A percentile compares a stretch with the other conserved stretches of the same genome.
These are phyloP conservation scores for Geopyxis carbonaria DNA, from an alignment of 495 filamentous ascomycete genomes.

Conservation along the genomic window DNA sequence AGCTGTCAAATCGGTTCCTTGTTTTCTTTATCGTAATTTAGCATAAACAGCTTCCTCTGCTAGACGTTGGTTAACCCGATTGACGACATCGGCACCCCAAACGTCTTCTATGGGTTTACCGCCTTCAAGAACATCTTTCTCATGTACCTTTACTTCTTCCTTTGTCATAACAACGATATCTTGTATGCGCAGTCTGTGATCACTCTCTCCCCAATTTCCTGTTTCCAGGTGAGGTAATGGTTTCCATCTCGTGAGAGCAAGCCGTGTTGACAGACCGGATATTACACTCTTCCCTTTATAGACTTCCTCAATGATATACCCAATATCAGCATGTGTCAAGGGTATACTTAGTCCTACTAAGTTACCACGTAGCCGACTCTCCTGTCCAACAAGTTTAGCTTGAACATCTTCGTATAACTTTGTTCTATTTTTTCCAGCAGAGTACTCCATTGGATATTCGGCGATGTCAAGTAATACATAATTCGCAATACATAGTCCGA, in stretches of 20 bases:
- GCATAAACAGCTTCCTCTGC: slow-evolving; percentile 44
- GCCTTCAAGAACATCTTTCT: slow-evolving; percentile 59
- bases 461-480: slow-evolving; percentile 76
- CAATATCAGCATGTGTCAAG: slow-evolving; percentile 58
- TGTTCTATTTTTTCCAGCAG: slow-evolving; percentile 59
- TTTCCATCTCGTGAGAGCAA: slow-evolving; percentile 64
- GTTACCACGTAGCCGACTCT: slow-evolving; percentile 48
- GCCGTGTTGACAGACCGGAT: slow-evolving; percentile 58
- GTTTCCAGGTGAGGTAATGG: slow-evolving; percentile 29
- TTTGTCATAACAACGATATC: slow-evolving; percentile 93
- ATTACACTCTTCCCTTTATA: slow-evolving; percentile 69
- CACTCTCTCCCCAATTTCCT: slow-evolving; percentile 37
- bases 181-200: slow-evolving; percentile 49
- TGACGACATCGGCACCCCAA: slow-evolving; percentile 47
- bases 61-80: slow-evolving; percentile 43
- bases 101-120: slow-evolving; percentile 50
- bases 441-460: slow-evolving; percentile 73
- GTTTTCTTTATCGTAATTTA: slow-evolving; percentile 23
- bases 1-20: no score
- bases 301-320: slow-evolving; percentile 78
- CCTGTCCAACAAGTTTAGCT: slow-evolving; percentile 49
- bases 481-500: slow-evolving; percentile 80
- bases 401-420: slow-evolving; percentile 80
- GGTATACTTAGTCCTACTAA: slow-evolving; percentile 57
- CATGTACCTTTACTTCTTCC: slow-evolving; percentile 71